phyloP scores from a whole-genome alignment of 129 eudicot genomes.

The Rutidosis leptorrhynchoides region DNA sequence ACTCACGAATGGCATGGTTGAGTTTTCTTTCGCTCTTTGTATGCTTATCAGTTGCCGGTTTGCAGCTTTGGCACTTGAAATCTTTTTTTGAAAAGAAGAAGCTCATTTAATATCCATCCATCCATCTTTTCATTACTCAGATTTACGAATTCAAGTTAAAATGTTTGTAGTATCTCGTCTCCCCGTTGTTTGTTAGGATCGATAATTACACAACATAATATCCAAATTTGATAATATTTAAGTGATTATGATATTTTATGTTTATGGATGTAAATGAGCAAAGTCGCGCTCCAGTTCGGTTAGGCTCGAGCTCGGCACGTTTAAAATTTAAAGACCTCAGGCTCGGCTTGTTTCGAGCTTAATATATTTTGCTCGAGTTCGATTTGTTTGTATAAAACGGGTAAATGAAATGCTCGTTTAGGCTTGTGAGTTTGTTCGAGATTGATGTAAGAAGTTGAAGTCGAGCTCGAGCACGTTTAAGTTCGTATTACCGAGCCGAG shows the following conservation, averaged over 20 bases:
- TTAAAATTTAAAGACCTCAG: too few species aligned
- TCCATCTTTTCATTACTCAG: not conserved
- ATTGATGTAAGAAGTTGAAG: too few species aligned
- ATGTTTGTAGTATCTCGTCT: constrained; percentile 21
- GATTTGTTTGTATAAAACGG: too few species aligned
- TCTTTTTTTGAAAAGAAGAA: constrained; percentile 81
- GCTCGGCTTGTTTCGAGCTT: too few species aligned
- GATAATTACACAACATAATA: not conserved
- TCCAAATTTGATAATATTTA: not conserved
- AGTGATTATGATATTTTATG: constrained; percentile 3
- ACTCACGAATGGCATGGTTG: constrained; percentile 68
- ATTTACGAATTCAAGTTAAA: constrained; percentile 1
- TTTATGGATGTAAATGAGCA: too few species aligned
- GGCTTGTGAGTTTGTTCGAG: too few species aligned
- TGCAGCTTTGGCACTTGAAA: constrained; percentile 82
- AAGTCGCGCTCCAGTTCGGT: too few species aligned
- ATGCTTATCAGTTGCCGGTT: constrained; percentile 63
- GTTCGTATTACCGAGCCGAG: too few species aligned
- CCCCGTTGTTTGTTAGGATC: constrained; percentile 15
- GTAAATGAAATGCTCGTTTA: too few species aligned
- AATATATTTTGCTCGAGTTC: too few species aligned
- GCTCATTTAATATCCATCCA: constrained; percentile 42
- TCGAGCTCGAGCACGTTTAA: too few species aligned
- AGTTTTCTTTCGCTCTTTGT: constrained; percentile 56
- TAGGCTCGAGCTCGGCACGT: too few species aligned